Conservation (phyloP, 768 basidiomycete species). For the Lentinus tigrinus region DNA sequence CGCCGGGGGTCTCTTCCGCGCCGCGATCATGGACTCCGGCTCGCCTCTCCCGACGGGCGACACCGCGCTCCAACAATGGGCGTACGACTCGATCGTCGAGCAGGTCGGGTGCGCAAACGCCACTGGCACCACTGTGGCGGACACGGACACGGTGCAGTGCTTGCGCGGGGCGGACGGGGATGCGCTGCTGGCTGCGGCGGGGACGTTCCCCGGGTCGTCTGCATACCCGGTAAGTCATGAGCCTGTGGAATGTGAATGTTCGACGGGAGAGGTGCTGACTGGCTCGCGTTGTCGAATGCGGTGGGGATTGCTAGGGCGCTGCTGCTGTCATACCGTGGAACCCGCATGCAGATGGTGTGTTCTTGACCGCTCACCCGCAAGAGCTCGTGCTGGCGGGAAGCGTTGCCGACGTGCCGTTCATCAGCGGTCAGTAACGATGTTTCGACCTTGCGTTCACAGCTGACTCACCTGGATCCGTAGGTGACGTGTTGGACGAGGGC, state of each 20-base stretch:
- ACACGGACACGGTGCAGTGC: constrained; percentile 41
- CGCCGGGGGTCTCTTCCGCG: constrained; percentile 24
- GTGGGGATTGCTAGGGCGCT: too few species aligned
- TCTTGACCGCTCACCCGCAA: constrained; percentile 23
- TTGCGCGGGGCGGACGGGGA: constrained; percentile 37
- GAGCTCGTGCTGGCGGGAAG: constrained; percentile 35
- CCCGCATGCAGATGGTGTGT: constrained; percentile 27
- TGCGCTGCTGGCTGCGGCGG: constrained; percentile 30
- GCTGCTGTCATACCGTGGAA: constrained; percentile 25
- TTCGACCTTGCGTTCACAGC: background rate
- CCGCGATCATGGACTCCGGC: constrained; percentile 39
- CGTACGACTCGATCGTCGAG: constrained; percentile 41
- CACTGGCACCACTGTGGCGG: too few species aligned
- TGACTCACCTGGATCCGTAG: background rate
- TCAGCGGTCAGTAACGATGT: constrained; percentile 14
- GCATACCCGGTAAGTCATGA: constrained; percentile 22
- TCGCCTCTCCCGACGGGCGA: constrained; percentile 13
- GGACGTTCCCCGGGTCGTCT: constrained; percentile 31
- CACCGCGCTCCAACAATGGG: constrained; percentile 27
- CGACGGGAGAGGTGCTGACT: too few species aligned
- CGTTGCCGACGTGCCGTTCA: constrained; percentile 22
- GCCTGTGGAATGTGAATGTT: too few species aligned
- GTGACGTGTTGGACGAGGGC: constrained; percentile 25
- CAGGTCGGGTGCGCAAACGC: constrained; percentile 33
- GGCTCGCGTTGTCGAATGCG: too few species aligned